Evolutionary conservation across 2,329 filamentous ascomycete genomes (phyloP).

Genomic region (Akanthomyces dipterigenus): DNA sequence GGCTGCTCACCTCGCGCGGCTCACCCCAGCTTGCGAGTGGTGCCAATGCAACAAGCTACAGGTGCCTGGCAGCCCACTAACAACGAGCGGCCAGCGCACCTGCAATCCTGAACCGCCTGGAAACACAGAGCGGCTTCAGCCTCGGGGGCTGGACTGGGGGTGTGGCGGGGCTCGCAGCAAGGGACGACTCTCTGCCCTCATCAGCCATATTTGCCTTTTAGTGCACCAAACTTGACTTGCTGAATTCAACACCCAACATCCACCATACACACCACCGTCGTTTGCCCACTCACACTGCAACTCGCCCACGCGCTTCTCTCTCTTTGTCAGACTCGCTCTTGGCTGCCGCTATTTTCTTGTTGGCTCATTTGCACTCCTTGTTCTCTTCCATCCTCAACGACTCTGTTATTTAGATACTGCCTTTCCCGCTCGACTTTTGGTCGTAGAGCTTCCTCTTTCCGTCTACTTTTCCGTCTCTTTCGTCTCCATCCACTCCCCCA

Average conservation of each 20-base stretch:
- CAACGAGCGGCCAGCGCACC: background rate
- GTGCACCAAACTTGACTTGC: too few species aligned
- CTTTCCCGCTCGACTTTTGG: conserved; percentile 4
- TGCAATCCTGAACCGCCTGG: too few species aligned
- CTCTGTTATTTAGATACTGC: conserved; percentile 5
- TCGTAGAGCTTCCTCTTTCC: conserved; percentile 12
- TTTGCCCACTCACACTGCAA: background rate
- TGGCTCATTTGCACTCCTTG: background rate
- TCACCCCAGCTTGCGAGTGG: too few species aligned
- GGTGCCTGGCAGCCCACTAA: background rate
- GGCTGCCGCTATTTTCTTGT: background rate
- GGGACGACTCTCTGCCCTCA: background rate
- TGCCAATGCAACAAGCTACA: background rate
- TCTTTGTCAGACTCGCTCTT: conserved; percentile 10
- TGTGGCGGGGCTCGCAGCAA: background rate
- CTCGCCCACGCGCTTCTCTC: conserved; percentile 1
- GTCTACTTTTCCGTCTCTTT: conserved; percentile 9
- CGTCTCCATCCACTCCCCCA: background rate
- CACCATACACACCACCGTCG: background rate
- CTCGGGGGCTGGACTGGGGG: too few species aligned
- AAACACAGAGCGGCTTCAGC: too few species aligned
- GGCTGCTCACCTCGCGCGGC: background rate
- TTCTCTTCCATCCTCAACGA: background rate
- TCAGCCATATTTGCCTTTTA: too few species aligned
- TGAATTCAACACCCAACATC: background rate